A percentile compares a stretch with the other conserved stretches of the same genome.
Conservation (phyloP, 1,284 basidiomycete species). For the Irpex rosettiformis region DNA sequence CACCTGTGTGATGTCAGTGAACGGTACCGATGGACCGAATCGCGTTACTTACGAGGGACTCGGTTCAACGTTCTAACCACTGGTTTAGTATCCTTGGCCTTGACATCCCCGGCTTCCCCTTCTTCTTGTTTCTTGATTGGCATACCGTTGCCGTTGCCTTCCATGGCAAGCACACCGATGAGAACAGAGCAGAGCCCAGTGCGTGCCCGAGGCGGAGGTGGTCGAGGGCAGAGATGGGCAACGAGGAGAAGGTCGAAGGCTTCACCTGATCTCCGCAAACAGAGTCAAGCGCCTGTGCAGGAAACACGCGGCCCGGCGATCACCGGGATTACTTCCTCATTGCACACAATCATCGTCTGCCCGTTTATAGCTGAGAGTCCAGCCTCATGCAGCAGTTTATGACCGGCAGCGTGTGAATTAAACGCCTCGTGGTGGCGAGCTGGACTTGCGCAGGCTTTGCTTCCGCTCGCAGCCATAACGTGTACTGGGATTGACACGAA, state of each 20-base stretch:
- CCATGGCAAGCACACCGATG: constrained; percentile 23
- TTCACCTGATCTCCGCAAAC: constrained; percentile 21
- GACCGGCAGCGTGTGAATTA: neutral
- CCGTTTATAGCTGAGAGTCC: neutral
- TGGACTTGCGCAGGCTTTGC: neutral
- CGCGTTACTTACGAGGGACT: constrained; percentile 65
- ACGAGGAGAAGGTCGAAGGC: constrained; percentile 16
- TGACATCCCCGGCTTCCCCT: constrained; percentile 35
- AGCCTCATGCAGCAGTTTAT: neutral
- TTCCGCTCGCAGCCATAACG: neutral
- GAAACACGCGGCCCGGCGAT: constrained; percentile 8
- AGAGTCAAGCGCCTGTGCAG: constrained; percentile 21
- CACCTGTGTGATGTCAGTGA: constrained; percentile 42
- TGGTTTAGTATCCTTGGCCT: constrained; percentile 60
- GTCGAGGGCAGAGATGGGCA: constrained; percentile 15
- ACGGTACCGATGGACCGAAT: constrained; percentile 1
- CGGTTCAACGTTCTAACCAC: constrained; percentile 72
- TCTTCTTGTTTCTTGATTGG: constrained; percentile 41
- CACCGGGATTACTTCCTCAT: constrained; percentile 4
- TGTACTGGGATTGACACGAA: neutral
- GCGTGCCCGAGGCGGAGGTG: constrained; percentile 7
- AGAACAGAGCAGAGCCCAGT: neutral
- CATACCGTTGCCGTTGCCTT: constrained; percentile 26
- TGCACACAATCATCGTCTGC: neutral
- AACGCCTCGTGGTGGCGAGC: neutral